Evolutionary conservation across 257 asterid genomes (phyloP), one percentile per base, ranked within the genome.

Genomic region (Paulownia fortunei): DNA sequence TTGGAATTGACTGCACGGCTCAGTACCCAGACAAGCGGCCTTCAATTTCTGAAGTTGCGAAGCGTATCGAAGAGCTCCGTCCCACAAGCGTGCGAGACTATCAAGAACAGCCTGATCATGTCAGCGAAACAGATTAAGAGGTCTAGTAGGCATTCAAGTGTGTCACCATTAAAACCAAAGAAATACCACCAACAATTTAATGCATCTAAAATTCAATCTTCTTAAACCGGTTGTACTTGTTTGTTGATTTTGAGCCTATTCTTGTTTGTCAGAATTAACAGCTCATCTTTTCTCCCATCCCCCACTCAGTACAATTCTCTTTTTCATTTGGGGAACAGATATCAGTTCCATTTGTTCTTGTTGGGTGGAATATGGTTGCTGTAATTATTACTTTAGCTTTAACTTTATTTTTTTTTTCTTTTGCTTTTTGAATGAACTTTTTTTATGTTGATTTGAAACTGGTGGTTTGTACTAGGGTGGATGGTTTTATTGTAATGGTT

Each of bases 11-110:
- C 79, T 92, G 98, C 78, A 86, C 97, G 13, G 92, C 90, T 36
- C 98, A 92, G 81, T 88, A 85, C 58, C 98, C 97, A 0, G 92
- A 91, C 62, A 83, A 77, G 2, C 85, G 97, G n/a, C 98, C 98
- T 3, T 54, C 92, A 2, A 92, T 91, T 23, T 74, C 90, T 0
- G 89, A 88, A 54, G 92, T 87, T 1, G 80, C 76, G 0, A 74
- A 12, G 12, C 84, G 94, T 24, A 85, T 92, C 21, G 86, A 86
- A 51, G 97, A 86, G 78, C 74, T 92, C 9, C 76, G 87, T 0
- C 60, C 81, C 8, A 76, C 88, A 9, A 80, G 85, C 83, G 23
- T 71, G 76, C 73, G 56, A 26, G 80, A 80, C 26, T 65, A 73
- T 30, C 84, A 78, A 9, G 86, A 84, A 56, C 89, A 72, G 76